Evolutionary conservation across 257 asterid genomes (phyloP), one percentile per base, ranked within the genome.

Genomic region (Nicotiana attenuata): DNA sequence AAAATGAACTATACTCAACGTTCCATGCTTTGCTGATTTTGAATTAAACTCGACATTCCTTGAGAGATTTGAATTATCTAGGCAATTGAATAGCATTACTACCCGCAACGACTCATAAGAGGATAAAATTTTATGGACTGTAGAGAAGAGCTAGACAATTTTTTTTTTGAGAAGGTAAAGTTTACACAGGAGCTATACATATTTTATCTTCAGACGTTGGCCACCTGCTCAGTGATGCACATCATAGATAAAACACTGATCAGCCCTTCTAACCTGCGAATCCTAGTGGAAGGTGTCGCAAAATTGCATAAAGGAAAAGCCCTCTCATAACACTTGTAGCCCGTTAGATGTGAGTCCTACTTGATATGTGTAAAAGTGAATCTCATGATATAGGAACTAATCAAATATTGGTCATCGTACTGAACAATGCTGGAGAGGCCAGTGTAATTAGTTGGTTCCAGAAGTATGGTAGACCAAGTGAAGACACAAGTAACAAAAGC

Each of bases 221-320:
- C 22, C 45, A n/a, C 77, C 77, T 69, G 14, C 45, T 38, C 77
- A 41, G n/a, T 69, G 33, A 41, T 38, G 55, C 55, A 69, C n/a
- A 13, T 20, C 56, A 68, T 10, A 38, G 56, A 69, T 45, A 5
- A 38, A 38, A 69, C 57, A 69, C 57, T 35, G 33, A 69, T 41
- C 78, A 69, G 59, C 78, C 78, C 10, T 41, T 69, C 78, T 69
- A 38, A 69, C 59, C 78, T 41, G n/a, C 2, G 33, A 69, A 69
- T n/a, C 59, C 78, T 69, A 69, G 78, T 20, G 20, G 57, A 41
- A 69, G 33, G n/a, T 38, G 13, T 53, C 35, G 19, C 28, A 41
- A 69, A 69, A 20, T 41, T n/a, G 78, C 78, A 38, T 41, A 20
- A 69, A 69, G 57, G 56, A 69, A 69, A 20, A 68, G 29, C 29